Evolutionary conservation across 1,284 basidiomycete species (phyloP), one percentile per base, ranked within the genome.

Genomic region (Heterobasidion occidentale): DNA sequence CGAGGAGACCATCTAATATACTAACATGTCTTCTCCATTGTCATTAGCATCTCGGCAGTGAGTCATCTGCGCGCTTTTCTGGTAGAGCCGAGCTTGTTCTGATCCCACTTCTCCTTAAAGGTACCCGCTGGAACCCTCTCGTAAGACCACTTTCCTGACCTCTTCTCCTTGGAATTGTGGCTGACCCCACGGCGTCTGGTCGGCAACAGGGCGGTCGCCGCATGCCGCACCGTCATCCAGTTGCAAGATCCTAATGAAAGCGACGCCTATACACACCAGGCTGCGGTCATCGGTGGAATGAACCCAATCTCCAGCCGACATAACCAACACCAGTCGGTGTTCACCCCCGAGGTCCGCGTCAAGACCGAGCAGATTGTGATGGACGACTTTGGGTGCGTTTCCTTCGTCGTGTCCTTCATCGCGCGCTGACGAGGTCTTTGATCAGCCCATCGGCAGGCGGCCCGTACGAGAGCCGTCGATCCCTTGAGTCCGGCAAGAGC

Each of bases 91-190:
- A 14, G 42, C 42, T 45, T 45, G 46, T 19, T 11, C 7, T 17
- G 11, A 44, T 44, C 12, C 9, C 42, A 9, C 19, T 11, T 48
- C 15, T 27, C 12, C 38, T 15, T 9, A 14, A 12, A 53, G 84
- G 75, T 86, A 38, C 85, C 85, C 36, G 83, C 85, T 47, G 83
- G 83, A 15, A 77, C 80, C 14, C 71, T 85, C 57, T 81, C 83
- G 84, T 86, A 69, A 60, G 78, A 64, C 20, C 55, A 52, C 15
- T 15, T 35, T 15, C 9, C 46, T 20, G 27, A 7, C 19, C 4
- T 48, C n/a, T 48, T 48, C 27, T 11, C 19, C 46, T n/a, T 33
- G n/a, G 46, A 33, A 48, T 17, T 14, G 11, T 17, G 15, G 19
- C 46, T 48, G 12, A 48, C 46, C 46, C n/a, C 46, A 11, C 46